A percentile compares a stretch with the other conserved stretches of the same genome.
These are phyloP conservation scores for Gleditsia sinensis DNA, from an alignment of 306 rosid species.

Conservation along the genomic window DNA sequence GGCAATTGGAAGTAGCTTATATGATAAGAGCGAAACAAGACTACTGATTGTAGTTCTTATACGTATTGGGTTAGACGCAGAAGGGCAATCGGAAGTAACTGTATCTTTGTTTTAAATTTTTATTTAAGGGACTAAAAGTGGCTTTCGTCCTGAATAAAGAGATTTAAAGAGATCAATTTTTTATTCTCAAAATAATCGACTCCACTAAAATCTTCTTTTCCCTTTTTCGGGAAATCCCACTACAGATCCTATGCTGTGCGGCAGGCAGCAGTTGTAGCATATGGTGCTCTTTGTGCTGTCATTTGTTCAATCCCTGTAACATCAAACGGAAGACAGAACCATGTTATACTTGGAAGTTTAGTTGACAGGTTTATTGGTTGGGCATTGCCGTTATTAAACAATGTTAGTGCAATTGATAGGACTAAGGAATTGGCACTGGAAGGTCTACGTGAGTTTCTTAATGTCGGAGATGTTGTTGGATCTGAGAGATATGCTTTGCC, in stretches of 20 bases:
- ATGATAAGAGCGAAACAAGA: neutral
- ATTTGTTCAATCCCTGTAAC: conserved; percentile 62
- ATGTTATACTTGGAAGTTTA: conserved; percentile 64
- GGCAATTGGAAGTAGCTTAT: neutral
- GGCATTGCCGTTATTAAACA: conserved; percentile 85
- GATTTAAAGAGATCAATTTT: too few relatives aligned
- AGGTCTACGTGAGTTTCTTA: conserved; percentile 79
- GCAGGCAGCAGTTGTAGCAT: conserved; percentile 72
- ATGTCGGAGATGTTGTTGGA: conserved; percentile 71
- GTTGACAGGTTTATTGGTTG: conserved; percentile 88
- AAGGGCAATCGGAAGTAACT: too few relatives aligned
- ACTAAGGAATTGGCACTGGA: conserved; percentile 72
- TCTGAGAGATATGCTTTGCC: conserved; percentile 79
- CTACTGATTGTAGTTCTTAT: neutral
- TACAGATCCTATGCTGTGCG: conserved; percentile 72
- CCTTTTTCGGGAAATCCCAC: conserved; percentile 16
- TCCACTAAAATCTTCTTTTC: conserved; percentile 13
- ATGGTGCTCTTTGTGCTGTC: conserved; percentile 83
- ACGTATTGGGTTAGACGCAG: neutral
- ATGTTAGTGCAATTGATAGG: conserved; percentile 55
- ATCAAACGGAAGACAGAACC: conserved; percentile 76
- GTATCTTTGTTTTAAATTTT: neutral
- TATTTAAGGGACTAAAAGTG: neutral
- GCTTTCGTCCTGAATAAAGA: neutral
- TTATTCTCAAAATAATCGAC: neutral